Evolutionary conservation across 2,329 filamentous ascomycete species (phyloP).

Genomic region (Fusarium sulawesiense): DNA sequence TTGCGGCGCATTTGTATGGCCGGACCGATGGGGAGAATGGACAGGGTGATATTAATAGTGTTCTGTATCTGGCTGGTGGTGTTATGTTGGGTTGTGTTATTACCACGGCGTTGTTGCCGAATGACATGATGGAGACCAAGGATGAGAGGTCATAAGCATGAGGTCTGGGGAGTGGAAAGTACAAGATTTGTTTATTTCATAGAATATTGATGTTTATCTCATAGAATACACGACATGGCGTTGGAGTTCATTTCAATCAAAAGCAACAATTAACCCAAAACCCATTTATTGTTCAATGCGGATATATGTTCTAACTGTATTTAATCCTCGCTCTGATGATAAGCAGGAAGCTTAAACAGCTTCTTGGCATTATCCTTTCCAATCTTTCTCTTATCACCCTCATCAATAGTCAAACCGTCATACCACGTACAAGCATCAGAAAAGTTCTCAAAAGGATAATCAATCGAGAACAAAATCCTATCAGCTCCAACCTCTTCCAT

Average conservation of each 20-base stretch:
- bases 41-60: constrained; percentile 58
- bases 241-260: not conserved
- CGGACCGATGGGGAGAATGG: constrained; percentile 41
- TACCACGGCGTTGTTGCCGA: constrained; percentile 61
- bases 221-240: not conserved
- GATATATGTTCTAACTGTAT: not conserved
- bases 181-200: not conserved
- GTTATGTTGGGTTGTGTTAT: constrained; percentile 65
- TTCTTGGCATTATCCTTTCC: constrained; percentile 58
- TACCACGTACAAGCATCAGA: constrained; percentile 57
- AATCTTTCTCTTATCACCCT: constrained; percentile 54
- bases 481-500: constrained; percentile 61
- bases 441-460: constrained; percentile 64
- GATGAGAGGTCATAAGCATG: constrained; percentile 42
- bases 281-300: not conserved
- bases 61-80: constrained; percentile 67
- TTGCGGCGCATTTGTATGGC: constrained; percentile 60
- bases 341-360: constrained; percentile 52
- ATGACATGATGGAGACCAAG: constrained; percentile 49
- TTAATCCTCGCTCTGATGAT: constrained; percentile 36
- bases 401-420: constrained; percentile 52
- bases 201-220: not conserved
- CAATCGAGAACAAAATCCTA: constrained; percentile 63
- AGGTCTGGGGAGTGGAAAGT: not conserved
- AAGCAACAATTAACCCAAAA: not conserved